A percentile compares a stretch with the other conserved stretches of the same genome.
phyloP scores from a whole-genome alignment of 2,329 filamentous ascomycete species.

The Cladophialophora immunda region DNA sequence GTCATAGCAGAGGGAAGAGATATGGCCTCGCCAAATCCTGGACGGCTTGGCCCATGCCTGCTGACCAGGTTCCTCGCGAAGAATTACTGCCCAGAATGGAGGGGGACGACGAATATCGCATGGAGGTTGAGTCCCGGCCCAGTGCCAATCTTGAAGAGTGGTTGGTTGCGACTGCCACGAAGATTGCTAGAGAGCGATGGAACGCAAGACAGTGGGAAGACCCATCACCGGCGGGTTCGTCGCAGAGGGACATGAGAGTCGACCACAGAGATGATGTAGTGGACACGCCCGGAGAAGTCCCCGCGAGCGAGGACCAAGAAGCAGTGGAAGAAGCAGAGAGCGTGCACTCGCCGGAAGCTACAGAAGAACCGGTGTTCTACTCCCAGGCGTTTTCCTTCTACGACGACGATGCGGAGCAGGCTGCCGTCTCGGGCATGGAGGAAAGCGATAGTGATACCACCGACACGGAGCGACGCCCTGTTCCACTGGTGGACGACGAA shows the following conservation, averaged over 20 bases:
- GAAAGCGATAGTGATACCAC: conserved; percentile 34
- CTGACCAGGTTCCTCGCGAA: conserved; percentile 67
- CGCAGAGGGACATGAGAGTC: not conserved
- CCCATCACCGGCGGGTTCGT: not conserved
- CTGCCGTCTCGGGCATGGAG: conserved; percentile 37
- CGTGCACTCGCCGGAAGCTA: conserved; percentile 1
- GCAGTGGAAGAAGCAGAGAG: conserved; percentile 9
- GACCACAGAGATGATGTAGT: conserved; percentile 6
- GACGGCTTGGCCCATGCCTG: conserved; percentile 85
- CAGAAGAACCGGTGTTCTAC: conserved; percentile 28
- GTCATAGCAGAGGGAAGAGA: conserved; percentile 39
- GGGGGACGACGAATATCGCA: conserved; percentile 10
- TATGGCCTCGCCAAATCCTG: conserved; percentile 67
- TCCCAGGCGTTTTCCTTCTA: conserved; percentile 26
- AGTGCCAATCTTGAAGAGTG: conserved; percentile 74
- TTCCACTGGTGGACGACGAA: conserved; percentile 75
- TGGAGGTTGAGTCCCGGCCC: conserved; percentile 46
- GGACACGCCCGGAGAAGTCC: conserved; percentile 10
- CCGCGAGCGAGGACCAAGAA: not conserved
- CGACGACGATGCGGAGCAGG: conserved; percentile 29
- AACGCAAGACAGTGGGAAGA: conserved; percentile 28
- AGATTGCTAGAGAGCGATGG: conserved; percentile 71
- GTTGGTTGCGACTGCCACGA: conserved; percentile 71
- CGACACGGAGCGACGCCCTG: conserved; percentile 51
- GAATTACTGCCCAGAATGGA: conserved; percentile 55